Base-by-base conservation (phyloP, 768 basidiomycete species). In the Wakefieldia striispora region DNA sequence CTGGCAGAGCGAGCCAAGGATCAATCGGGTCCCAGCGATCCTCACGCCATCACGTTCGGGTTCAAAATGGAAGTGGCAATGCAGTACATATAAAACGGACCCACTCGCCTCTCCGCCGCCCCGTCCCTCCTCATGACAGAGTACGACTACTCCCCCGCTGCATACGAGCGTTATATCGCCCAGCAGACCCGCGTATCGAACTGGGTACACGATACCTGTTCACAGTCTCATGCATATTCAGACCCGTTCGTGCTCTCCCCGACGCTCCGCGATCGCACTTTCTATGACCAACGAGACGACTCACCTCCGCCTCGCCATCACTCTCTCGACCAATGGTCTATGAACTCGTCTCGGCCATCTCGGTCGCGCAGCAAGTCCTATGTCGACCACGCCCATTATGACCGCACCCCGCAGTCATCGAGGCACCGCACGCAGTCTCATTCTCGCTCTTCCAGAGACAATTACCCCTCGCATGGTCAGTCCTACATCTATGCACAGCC, bases 121-220 rank as follows among this genome's bases (percentile, higher is more conserved):
- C 35, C 41, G 23, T 38, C 39, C 47, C 53, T 24, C 17, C 45
- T 34, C 54, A 82, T 82, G 80, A 81, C 80, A 24, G 80, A 82
- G 63, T 82, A 82, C 75, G 80, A 81, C 67, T 81, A 71, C 63
- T 81, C 79, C 45, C 79, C 78, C 17, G 79, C 76, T 58, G 80
- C 79, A 24, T 68, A 73, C 56, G 71, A 80, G 45, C 73, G 70
- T 10, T 69, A 76, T 58, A 26, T 76, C 45, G 70, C 67, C 23
- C 78, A 74, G n/a, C 78, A 78, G 61, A 24, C 67, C 49, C 71
- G 76, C 50, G 76, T 81, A 14, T 69, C 74, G 0, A 68, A 72
- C 54, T 83, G 81, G 81, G 75, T 80, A 14, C 51, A 70, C 56
- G 59, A 76, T 19, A 81, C 78, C 14, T 14, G 46, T 38, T 49